Conservation (phyloP, 73 alveolate species). For the Effrenium voratum region DNA sequence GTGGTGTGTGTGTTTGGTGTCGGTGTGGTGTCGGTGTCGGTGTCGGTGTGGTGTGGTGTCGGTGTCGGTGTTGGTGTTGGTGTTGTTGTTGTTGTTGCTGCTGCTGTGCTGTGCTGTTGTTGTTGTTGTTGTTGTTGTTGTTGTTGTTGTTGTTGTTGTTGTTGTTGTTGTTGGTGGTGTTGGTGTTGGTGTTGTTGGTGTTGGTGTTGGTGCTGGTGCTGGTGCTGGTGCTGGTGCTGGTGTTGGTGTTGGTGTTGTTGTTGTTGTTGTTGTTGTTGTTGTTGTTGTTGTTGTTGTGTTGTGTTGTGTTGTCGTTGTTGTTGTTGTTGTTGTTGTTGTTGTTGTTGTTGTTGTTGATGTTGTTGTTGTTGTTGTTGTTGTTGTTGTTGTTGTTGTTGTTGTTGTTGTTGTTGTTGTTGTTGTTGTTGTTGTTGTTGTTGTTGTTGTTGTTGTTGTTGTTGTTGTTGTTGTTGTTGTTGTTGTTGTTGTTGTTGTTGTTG, state of each 20-base stretch:
- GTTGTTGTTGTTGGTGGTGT: slow-evolving; percentile 2
- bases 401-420: slow-evolving; percentile 5
- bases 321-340: background rate
- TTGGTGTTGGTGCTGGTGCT: background rate
- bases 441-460: slow-evolving; percentile 20
- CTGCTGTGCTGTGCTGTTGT: no score
- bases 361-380: background rate
- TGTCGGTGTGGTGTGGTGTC: background rate
- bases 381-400: background rate
- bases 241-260: background rate
- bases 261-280: background rate
- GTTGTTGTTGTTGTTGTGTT: background rate
- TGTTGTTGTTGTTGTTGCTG: background rate
- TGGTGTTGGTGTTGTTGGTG: background rate
- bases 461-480: slow-evolving; percentile 9
- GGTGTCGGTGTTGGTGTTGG: background rate
- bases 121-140: no score
- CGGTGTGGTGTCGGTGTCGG: background rate
- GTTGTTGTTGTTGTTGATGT: background rate
- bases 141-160: no score
- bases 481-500: slow-evolving; percentile 25
- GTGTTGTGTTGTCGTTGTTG: background rate
- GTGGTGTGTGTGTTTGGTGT: no score
- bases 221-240: background rate
- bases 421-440: background rate